Percentiles rank a stretch among this genome's conserved stretches.
Evolutionary conservation across 2,329 filamentous ascomycete genomes (phyloP).

Genomic region (Claviceps humidiphila): DNA sequence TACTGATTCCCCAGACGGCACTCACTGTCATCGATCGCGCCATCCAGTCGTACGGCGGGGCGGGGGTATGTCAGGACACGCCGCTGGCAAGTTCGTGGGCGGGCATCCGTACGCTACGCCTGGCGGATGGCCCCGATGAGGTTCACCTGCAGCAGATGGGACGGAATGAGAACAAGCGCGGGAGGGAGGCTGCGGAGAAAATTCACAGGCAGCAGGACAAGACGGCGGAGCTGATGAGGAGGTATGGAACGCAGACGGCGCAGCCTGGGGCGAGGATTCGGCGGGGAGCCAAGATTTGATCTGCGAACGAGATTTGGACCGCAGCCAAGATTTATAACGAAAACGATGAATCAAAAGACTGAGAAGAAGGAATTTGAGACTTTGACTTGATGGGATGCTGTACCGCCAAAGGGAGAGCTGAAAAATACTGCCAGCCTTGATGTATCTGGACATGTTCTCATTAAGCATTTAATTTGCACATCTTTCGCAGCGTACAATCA

Average conservation of each 20-base stretch:
- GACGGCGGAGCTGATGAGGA: slow-evolving; percentile 51
- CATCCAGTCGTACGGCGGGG: slow-evolving; percentile 82
- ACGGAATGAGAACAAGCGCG: slow-evolving; percentile 64
- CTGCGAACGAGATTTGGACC: too few relatives aligned
- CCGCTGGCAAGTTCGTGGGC: slow-evolving; percentile 79
- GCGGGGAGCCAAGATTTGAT: slow-evolving; percentile 32
- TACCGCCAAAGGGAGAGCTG: too few relatives aligned
- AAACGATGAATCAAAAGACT: not conserved
- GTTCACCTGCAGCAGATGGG: slow-evolving; percentile 79
- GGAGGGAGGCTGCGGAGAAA: slow-evolving; percentile 43
- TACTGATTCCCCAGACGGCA: slow-evolving; percentile 71
- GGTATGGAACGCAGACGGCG: slow-evolving; percentile 34
- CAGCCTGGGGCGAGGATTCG: slow-evolving; percentile 41
- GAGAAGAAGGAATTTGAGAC: not conserved
- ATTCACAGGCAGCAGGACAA: slow-evolving; percentile 52
- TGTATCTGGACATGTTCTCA: too few relatives aligned
- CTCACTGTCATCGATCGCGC: slow-evolving; percentile 87
- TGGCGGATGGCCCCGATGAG: slow-evolving; percentile 93
- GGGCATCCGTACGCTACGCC: slow-evolving; percentile 63
- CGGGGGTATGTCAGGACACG: slow-evolving; percentile 87
- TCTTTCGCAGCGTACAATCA: too few relatives aligned
- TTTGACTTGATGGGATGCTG: too few relatives aligned
- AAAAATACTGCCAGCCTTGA: too few relatives aligned
- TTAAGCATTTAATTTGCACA: too few relatives aligned
- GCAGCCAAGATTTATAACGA: not conserved